These are phyloP conservation scores for Colletotrichum spaethianum DNA, from an alignment of 2,329 filamentous ascomycete genomes.

Conservation along the genomic window DNA sequence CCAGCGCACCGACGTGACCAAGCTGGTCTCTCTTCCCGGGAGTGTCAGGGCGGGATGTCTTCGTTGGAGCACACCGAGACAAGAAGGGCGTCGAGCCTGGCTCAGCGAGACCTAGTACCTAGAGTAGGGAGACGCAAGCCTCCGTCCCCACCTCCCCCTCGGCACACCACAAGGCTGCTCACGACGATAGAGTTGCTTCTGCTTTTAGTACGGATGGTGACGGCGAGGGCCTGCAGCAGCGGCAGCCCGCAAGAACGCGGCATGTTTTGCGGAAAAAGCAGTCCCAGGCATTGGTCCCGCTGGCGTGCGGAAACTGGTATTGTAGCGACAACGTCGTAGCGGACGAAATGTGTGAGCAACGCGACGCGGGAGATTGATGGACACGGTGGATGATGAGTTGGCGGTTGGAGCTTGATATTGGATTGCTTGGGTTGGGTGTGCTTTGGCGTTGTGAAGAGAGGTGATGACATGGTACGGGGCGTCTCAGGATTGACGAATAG, in stretches of 20 bases:
- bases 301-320: background rate
- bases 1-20: conserved; percentile 31
- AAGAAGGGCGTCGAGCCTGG: background rate
- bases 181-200: background rate
- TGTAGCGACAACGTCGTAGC: background rate
- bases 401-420: conserved; percentile 21
- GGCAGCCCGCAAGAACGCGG: background rate
- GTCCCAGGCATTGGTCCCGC: background rate
- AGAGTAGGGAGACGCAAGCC: background rate
- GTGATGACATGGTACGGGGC: background rate
- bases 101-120: background rate
- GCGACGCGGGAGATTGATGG: background rate
- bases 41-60: conserved; percentile 38
- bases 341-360: conserved; percentile 10
- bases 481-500: conserved; percentile 10
- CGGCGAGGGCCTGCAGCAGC: background rate
- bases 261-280: background rate
- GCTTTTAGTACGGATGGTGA: background rate
- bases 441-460: conserved; percentile 15
- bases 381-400: background rate
- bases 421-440: conserved; percentile 16
- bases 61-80: conserved; percentile 18
- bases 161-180: background rate
- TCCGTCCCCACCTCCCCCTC: conserved; percentile 1
- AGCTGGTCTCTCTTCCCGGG: conserved; percentile 28